A percentile compares a stretch with the other conserved stretches of the same genome.
Conservation (phyloP, 2,329 filamentous ascomycete species). For the Emmonsiellopsis sp. region DNA sequence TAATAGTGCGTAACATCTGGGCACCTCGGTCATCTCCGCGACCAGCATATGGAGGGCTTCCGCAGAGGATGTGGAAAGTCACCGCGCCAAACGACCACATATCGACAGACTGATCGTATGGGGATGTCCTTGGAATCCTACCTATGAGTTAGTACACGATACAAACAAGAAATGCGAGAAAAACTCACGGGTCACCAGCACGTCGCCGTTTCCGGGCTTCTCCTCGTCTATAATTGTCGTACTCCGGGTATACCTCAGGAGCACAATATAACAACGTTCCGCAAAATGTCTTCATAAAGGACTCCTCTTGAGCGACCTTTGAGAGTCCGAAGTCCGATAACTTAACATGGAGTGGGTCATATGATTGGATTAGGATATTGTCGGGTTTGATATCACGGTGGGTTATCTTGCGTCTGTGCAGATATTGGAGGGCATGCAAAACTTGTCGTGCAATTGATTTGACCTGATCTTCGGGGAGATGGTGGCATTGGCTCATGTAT, state of each 20-base stretch:
- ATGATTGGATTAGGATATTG: slow-evolving; percentile 76
- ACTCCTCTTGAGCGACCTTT: slow-evolving; percentile 85
- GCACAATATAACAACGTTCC: slow-evolving; percentile 93
- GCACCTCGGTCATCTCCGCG: slow-evolving; percentile 65
- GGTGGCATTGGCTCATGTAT: slow-evolving; percentile 52
- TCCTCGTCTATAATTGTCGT: slow-evolving; percentile 53
- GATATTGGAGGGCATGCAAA: slow-evolving; percentile 70
- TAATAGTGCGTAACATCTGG: slow-evolving; percentile 71
- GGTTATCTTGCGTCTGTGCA: slow-evolving; percentile 81
- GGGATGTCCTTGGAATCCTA: slow-evolving; percentile 41
- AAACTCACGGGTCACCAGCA: slow-evolving; percentile 35
- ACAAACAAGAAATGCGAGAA: slow-evolving; percentile 8
- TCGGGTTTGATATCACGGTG: slow-evolving; percentile 99
- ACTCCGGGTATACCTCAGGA: slow-evolving; percentile 87
- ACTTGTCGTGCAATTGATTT: slow-evolving; percentile 60
- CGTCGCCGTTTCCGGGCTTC: slow-evolving; percentile 56
- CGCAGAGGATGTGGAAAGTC: slow-evolving; percentile 75
- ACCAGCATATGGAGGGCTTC: slow-evolving; percentile 70
- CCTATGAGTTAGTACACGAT: slow-evolving; percentile 15
- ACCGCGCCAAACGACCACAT: slow-evolving; percentile 96
- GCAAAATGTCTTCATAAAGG: slow-evolving; percentile 91
- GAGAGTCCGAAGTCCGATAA: slow-evolving; percentile 94
- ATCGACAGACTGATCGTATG: slow-evolving; percentile 87
- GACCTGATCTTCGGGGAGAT: slow-evolving; percentile 59
- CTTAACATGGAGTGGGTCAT: slow-evolving; percentile 71